Evolutionary conservation across 176 grass and related monocot species (phyloP).

Genomic region (Panicum miliaceum): DNA sequence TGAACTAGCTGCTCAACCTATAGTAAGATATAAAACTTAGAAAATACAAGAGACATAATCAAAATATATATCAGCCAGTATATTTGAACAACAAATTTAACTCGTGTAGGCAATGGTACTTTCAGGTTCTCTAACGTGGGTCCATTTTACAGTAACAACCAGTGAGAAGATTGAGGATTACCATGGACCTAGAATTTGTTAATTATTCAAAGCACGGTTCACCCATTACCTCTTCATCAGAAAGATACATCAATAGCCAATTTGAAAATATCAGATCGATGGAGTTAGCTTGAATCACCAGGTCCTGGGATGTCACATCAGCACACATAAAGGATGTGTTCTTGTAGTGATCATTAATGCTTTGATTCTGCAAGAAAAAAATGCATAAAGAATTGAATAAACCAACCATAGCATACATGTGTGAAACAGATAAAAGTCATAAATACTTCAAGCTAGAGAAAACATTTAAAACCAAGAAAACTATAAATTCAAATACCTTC

Average conservation of each 20-base stretch:
- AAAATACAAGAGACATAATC: neutral
- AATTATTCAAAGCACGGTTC: constrained; percentile 3
- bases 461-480: neutral
- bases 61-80: neutral
- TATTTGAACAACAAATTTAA: neutral
- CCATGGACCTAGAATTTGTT: neutral
- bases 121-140: neutral
- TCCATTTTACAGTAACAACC: constrained; percentile 22
- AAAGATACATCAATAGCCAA: constrained; percentile 98
- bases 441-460: constrained; percentile 15
- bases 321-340: constrained; percentile 91
- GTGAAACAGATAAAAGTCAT: neutral
- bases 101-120: neutral
- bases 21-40: constrained; percentile 30
- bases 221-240: constrained; percentile 81
- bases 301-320: constrained; percentile 84
- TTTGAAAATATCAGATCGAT: constrained; percentile 97
- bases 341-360: constrained; percentile 77
- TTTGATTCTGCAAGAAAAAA: constrained; percentile 76
- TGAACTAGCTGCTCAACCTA: constrained; percentile 81
- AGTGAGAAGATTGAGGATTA: neutral
- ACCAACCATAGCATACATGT: neutral
- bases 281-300: constrained; percentile 72
- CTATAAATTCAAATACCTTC: constrained; percentile 56
- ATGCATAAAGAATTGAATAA: neutral